A percentile compares a stretch with the other conserved stretches of the same genome.
phyloP scores from a whole-genome alignment of 352 stramenopile genomes.

The Pythium oligandrum region DNA sequence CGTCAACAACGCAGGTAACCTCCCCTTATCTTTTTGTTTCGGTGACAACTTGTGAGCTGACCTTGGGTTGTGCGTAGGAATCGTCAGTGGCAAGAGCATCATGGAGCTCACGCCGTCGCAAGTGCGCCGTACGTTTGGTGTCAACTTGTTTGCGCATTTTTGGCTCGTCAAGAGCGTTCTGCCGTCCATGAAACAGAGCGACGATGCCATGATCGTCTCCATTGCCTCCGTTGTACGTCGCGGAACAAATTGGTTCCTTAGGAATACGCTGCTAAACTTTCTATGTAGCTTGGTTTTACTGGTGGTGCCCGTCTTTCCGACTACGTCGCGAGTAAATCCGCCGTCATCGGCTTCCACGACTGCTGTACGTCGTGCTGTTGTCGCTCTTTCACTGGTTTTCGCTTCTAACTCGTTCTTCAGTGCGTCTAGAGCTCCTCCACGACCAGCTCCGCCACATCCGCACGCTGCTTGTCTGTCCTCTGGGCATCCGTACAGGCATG shows the following conservation, averaged over 20 bases:
- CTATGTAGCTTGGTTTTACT: slow-evolving; percentile 4
- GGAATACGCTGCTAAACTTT: no score
- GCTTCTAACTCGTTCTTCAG: slow-evolving; percentile 16
- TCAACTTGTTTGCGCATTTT: slow-evolving; percentile 34
- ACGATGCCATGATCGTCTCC: slow-evolving; percentile 21
- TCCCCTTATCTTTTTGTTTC: neutral
- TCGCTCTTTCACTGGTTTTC: no score
- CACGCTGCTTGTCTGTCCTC: slow-evolving; percentile 69
- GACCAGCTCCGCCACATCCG: slow-evolving; percentile 44
- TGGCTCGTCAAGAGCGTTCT: slow-evolving; percentile 20
- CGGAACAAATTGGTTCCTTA: no score
- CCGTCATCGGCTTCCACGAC: slow-evolving; percentile 65
- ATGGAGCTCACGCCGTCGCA: slow-evolving; percentile 16
- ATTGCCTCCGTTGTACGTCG: slow-evolving; percentile 22
- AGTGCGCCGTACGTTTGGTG: slow-evolving; percentile 19
- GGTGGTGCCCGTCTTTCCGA: slow-evolving; percentile 31
- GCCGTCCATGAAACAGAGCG: slow-evolving; percentile 19
- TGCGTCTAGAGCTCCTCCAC: slow-evolving; percentile 63
- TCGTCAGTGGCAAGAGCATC: slow-evolving; percentile 20
- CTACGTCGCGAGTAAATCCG: slow-evolving; percentile 76
- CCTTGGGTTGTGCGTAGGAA: slow-evolving; percentile 3
- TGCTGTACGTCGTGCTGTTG: slow-evolving; percentile 23
- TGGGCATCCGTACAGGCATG: slow-evolving; percentile 66
- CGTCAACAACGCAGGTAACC: slow-evolving; percentile 24
- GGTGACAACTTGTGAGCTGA: no score